Base-by-base conservation (phyloP, 2,329 filamentous ascomycete genomes). In the Talaromyces amestolkiae region DNA sequence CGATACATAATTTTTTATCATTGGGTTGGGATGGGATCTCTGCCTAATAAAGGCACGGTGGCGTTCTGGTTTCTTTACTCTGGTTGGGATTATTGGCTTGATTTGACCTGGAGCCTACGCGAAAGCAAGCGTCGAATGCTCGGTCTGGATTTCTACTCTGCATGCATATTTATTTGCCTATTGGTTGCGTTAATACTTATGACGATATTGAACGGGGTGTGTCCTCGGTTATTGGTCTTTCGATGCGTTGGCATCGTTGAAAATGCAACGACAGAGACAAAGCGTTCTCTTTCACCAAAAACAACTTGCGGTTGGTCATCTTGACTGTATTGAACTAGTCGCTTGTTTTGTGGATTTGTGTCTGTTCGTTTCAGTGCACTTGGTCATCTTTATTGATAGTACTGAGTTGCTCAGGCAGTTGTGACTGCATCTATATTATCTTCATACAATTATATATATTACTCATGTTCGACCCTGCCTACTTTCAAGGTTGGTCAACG, bases 271-370 rank as follows among this genome's bases (percentile, higher is more conserved):
- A 54, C 10, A 19, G 51, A 19, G 8, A 35, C 24, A 31, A n/a
- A 17, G 7, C 7, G 9, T 3, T 11, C 5, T 4, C 10, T 33
- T 39, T 39, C 22, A 27, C 15, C 3, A 22, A 61, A 60, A 64
- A 39, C 43, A 58, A 59, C 60, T 43, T 37, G 63, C 65, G 39
- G 68, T 72, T 67, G 75, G 75, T 77, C 75, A 69, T 76, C 75
- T 77, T 77, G 19, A 71, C 58, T 77, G 75, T 62, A 74, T 70
- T 71, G 75, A 65, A 77, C 75, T 76, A 70, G 63, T 65, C 58
- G 43, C 53, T 56, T 51, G 39, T 66, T 64, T 66, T 58, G 41
- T 49, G 61, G 22, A 15, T 39, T 45, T 59, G 13, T 59, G 7
- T 51, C 10, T 58, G 43, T n/a, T 56, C 33, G 53, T 56, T 24